Evolutionary conservation across 805 yeast species (phyloP).

Genomic region (Hemisphaericaspora nanyangensis): DNA sequence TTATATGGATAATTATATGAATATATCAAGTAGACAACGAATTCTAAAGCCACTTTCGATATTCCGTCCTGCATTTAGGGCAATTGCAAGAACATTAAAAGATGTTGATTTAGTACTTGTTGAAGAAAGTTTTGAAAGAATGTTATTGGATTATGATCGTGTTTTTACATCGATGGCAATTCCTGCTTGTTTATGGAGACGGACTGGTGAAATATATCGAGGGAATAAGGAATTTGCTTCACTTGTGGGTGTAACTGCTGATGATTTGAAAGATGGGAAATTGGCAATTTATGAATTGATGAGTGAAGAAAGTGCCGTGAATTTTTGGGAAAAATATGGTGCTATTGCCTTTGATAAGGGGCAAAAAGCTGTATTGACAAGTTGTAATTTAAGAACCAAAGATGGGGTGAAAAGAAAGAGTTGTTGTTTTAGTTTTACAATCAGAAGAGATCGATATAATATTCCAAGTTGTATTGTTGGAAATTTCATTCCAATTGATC

Average conservation of each 20-base stretch:
- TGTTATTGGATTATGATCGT: conserved; percentile 88
- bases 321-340: conserved; percentile 96
- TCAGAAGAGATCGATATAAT: conserved; percentile 86
- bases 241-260: conserved; percentile 82
- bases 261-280: conserved; percentile 88
- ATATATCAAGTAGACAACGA: conserved; percentile 73
- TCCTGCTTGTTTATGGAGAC: conserved; percentile 95
- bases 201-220: conserved; percentile 93
- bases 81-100: conserved; percentile 83
- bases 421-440: conserved; percentile 93
- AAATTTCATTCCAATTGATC: conserved; percentile 79
- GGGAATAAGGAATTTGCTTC: conserved; percentile 97
- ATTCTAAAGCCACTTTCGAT: conserved; percentile 80
- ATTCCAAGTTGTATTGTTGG: conserved; percentile 97
- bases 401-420: conserved; percentile 77
- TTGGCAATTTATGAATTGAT: conserved; percentile 88
- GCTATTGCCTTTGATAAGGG: conserved; percentile 94
- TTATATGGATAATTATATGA: conserved; percentile 93
- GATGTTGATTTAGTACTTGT: conserved; percentile 90
- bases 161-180: conserved; percentile 97
- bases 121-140: conserved; percentile 90
- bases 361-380: conserved; percentile 90
- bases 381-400: conserved; percentile 80
- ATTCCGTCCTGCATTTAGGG: conserved; percentile 89
- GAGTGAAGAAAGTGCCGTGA: conserved; percentile 95